A percentile compares a stretch with the other conserved stretches of the same genome.
phyloP scores from a whole-genome alignment of 2,329 filamentous ascomycete genomes.

The Arthrobotrys conoides region DNA sequence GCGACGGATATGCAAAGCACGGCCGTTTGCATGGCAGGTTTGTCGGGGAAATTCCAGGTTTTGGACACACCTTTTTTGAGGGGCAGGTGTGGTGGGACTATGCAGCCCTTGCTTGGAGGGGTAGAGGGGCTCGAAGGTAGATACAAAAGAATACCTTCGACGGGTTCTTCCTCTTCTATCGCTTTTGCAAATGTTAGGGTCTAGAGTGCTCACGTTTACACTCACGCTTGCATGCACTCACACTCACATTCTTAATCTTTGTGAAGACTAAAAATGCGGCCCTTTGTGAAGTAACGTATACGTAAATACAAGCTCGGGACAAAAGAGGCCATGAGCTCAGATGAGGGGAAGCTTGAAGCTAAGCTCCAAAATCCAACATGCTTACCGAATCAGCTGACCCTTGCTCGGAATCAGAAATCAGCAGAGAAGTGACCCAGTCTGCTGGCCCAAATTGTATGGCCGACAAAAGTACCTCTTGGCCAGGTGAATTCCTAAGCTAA shows the following conservation, averaged over 20 bases:
- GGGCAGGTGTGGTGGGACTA: constrained; percentile 49
- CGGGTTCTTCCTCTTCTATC: neutral
- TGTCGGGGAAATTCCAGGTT: constrained; percentile 46
- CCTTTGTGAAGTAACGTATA: neutral
- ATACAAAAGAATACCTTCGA: constrained; percentile 34
- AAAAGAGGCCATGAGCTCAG: neutral
- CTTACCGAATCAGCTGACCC: constrained; percentile 42
- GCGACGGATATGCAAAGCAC: constrained; percentile 36
- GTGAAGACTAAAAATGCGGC: neutral
- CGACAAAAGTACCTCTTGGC: constrained; percentile 14
- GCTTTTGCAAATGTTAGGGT: neutral
- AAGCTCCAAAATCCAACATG: constrained; percentile 27
- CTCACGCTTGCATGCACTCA: neutral
- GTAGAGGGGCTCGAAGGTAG: constrained; percentile 10
- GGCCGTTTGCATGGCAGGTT: constrained; percentile 33
- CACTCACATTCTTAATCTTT: neutral
- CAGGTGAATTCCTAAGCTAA: neutral
- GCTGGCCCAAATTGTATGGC: constrained; percentile 23
- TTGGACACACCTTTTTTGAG: constrained; percentile 36
- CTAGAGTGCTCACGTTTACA: neutral
- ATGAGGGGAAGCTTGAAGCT: neutral
- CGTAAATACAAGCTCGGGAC: neutral
- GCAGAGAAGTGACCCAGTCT: constrained; percentile 35
- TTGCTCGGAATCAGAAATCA: neutral
- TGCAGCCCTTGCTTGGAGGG: constrained; percentile 38